Evolutionary conservation across 176 grass and related monocot species (phyloP), one percentile per base, ranked within the genome.

Genomic region (Thalia dealbata): DNA sequence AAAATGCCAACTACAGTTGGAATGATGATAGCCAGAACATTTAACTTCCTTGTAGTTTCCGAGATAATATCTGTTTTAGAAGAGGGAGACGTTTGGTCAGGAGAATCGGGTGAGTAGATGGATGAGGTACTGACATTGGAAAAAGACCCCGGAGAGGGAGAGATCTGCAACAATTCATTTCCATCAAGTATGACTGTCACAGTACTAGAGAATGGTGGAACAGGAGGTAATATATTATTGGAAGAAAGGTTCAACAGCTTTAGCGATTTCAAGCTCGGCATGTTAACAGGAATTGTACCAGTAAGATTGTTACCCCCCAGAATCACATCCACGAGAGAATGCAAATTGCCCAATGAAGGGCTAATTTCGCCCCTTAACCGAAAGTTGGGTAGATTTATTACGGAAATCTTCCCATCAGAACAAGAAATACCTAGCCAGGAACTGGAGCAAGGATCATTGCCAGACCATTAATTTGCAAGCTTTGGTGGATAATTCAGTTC

Each of bases 321-420:
- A 18, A 29, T 82, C 62, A 96, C 60, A 14, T 82, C 58, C 0
- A 52, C 15, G 46, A 96, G 85, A 9, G 67, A 19, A 14, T 69
- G 78, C n/a, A 96, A 70, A 10, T 87, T 73, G 0, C 45, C 89
- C 14, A 96, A 80, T 10, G 75, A 83, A 26, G 61, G 50, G 68
- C 89, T 92, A 42, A 96, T 84, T 0, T 80, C 92, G 52, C 92
- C 92, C 23, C 78, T 87, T 67, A 96, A 85, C 1, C 51, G 67
- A 27, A 43, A 78, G 21, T 70, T 82, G 14, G 5, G 61, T 14
- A 64, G 61, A 64, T 64, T 64, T 26, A 70, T 70, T 21, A 50
- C 43, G 4, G 68, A 50, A 45, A 70, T 43, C 22, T 70, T 70
- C 8, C 28, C 67, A 50, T 50, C 13, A 28, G 30, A 60, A 52